Base-by-base conservation (phyloP, 169 alveolate species). In the Condylostoma magnum region DNA sequence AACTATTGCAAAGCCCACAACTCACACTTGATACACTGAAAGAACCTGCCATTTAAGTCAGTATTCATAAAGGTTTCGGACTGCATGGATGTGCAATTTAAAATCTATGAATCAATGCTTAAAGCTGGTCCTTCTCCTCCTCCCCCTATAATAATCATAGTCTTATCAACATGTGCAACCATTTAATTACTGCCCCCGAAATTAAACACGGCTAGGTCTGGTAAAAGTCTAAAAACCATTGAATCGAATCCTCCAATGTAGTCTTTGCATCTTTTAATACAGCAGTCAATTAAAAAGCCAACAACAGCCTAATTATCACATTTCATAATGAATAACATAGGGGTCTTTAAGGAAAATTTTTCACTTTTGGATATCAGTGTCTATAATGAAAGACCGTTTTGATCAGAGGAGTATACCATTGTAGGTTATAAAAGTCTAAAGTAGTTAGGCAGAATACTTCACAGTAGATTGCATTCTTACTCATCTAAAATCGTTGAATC, bases 121-220 rank as follows among this genome's bases (percentile, higher is more conserved):
- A 51, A 51, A 1, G 60, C 60, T 18, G 60, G 60, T 15, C 60
- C 60, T n/a, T 51, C 33, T n/a, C 60, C 60, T 18, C 60, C 60
- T 12, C 60, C 60, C 25, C 60, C 60, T 12, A 51, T 20, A 10
- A 51, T 51, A 25, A 51, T 18, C 60, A 51, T 18, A 2, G n/a
- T 33, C 2, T 51, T 51, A n/a, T n/a, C 18, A 0, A 51, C 44
- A 25, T 51, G 25, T 20, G n/a, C 15, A 25, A n/a, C n/a, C 44
- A 51, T 1, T 2, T 51, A 25, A 25, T 51, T 51, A 1, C 12
- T n/a, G 15, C 60, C 60, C 1, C n/a, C 25, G 0, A 33, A 25
- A 15, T 51, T 18, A 25, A 18, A 51, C n/a, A 51, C 15, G 37
- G n/a, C 25, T 25, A n/a, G 10, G 1, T 1, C 60, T 18, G 60